Evolutionary conservation across 768 basidiomycete genomes (phyloP), one percentile per base, ranked within the genome.

Genomic region (Cubamyces sp.): DNA sequence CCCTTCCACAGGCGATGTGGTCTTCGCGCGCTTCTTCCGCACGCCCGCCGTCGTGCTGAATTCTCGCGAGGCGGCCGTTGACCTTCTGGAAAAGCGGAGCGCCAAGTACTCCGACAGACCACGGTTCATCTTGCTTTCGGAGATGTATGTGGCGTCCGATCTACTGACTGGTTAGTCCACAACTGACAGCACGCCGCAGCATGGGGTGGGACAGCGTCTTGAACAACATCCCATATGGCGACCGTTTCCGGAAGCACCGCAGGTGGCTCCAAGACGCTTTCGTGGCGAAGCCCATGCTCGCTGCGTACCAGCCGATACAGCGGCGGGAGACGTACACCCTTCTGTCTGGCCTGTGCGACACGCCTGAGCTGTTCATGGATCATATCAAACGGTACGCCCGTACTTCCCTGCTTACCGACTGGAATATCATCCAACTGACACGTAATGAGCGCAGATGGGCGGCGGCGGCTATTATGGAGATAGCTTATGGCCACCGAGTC

Each of bases 401-500:
- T 21, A 4, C 8, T n/a, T 15, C 21, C 14, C 19, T 19, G n/a
- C n/a, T 45, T 19, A 28, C 23, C 18, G 21, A 16, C 6, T 11
- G 15, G 18, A 25, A 34, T 34, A 34, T 26, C 15, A 3, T 7
- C 23, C 18, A 46, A 1, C 37, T 48, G 48, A 41, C n/a, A 8
- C 25, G 2, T 42, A 21, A 40, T 28, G 16, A 40, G 54, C 30
- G 19, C 30, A 74, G 73, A 28, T 71, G 63, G 47, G 65, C 68
- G 3, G 73, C 67, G 11, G 66, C 71, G 0, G 64, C 70, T 3
- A 69, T 74, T 16, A 64, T 76, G 28, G 65, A 64, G 30, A 65
- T 76, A 21, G 64, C 72, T 0, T 77, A 74, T 54, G 76, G 76
- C 5, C 72, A 73, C 56, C 50, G 65, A 16, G 65, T 70, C 4